Evolutionary conservation across 228 moss, liverwort and hornwort species (phyloP).

Genomic region (Sphagnum fallax): DNA sequence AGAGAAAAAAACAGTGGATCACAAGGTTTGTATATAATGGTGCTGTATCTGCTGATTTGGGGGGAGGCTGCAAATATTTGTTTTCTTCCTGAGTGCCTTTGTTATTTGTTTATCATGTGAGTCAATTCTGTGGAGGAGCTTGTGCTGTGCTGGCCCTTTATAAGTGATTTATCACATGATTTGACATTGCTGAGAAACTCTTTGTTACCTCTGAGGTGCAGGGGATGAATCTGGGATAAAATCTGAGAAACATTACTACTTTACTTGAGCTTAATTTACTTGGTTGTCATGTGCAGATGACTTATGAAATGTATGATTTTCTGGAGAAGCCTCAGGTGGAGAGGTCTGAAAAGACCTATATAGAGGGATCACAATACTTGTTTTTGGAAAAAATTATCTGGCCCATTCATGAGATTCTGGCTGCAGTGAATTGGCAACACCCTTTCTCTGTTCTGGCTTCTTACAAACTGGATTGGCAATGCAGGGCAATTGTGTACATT

Average conservation of each 20-base stretch:
- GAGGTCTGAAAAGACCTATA: constrained; percentile 42
- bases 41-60: constrained; percentile 94
- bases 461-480: no score
- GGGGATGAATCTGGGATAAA: no score
- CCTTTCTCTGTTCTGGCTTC: no score
- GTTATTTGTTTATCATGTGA: constrained; percentile 90
- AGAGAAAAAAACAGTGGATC: constrained; percentile 42
- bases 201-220: no score
- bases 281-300: constrained; percentile 39
- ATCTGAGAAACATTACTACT: no score
- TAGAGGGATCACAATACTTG: constrained; percentile 45
- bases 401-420: constrained; percentile 68
- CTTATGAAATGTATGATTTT: constrained; percentile 64
- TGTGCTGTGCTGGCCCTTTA: no score
- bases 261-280: no score
- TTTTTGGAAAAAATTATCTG: constrained; percentile 77
- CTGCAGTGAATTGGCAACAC: constrained; percentile 46
- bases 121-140: constrained; percentile 1
- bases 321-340: constrained; percentile 37
- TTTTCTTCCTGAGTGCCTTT: constrained; percentile 95
- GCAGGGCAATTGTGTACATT: no score
- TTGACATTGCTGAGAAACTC: no score
- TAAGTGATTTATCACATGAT: no score
- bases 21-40: constrained; percentile 57
- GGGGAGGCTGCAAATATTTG: constrained; percentile 96